phyloP scores from a whole-genome alignment of 352 stramenopile species.

The Lagenidium giganteum region DNA sequence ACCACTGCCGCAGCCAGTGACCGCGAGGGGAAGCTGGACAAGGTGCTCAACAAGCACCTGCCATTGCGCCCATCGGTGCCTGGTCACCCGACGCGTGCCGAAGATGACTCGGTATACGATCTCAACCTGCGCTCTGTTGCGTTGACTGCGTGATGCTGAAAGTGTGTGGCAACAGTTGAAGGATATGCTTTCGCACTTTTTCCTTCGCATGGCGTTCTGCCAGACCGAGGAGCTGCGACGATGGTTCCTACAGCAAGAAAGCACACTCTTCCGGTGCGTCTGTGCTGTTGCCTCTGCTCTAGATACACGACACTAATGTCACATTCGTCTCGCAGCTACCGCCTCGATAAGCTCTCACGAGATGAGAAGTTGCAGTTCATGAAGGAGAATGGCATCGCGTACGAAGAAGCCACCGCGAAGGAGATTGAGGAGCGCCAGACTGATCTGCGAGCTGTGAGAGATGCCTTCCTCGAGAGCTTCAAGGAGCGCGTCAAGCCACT shows the following conservation, averaged over 20 bases:
- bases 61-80: constrained; percentile 31
- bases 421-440: constrained; percentile 45
- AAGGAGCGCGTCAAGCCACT: constrained; percentile 39
- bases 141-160: no score
- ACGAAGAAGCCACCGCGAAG: constrained; percentile 45
- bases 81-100: constrained; percentile 26
- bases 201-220: constrained; percentile 95
- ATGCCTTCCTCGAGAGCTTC: constrained; percentile 32
- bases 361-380: constrained; percentile 77
- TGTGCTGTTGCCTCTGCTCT: no score
- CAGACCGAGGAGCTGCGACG: constrained; percentile 94
- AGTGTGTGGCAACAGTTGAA: constrained; percentile 32
- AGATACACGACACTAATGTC: no score
- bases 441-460: constrained; percentile 54
- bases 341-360: constrained; percentile 75
- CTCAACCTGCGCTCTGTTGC: no score
- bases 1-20: constrained; percentile 49
- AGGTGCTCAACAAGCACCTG: constrained; percentile 67
- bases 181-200: constrained; percentile 95
- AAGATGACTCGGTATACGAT: constrained; percentile 42
- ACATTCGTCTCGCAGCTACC: no score
- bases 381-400: constrained; percentile 62
- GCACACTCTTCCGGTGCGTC: constrained; percentile 84
- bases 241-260: constrained; percentile 96
- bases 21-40: constrained; percentile 54